Evolutionary conservation across 441 rosid genomes (phyloP).

Genomic region (Pelargonium australe): DNA sequence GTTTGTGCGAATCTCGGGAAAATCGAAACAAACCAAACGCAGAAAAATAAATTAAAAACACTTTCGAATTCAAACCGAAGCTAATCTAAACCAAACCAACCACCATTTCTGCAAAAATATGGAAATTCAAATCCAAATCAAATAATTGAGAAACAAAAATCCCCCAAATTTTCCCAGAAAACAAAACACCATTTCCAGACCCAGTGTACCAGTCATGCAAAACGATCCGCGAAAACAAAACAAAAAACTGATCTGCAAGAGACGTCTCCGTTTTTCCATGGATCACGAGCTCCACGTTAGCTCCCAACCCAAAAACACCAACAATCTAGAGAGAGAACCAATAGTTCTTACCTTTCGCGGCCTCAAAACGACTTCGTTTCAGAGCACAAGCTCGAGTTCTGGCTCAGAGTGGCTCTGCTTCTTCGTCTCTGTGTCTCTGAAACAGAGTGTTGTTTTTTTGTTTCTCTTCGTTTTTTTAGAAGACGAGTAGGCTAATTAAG

Average conservation of each 20-base stretch:
- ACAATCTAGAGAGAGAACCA: constrained; percentile 1
- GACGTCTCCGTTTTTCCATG: neutral
- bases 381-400: neutral
- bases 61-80: too few relatives aligned
- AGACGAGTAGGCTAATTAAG: too few relatives aligned
- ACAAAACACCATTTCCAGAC: neutral
- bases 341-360: neutral
- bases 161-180: too few relatives aligned
- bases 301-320: too few relatives aligned
- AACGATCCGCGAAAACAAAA: neutral
- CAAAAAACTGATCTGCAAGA: neutral
- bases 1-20: constrained; percentile 12
- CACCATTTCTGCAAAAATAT: constrained; percentile 15
- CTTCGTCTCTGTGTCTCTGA: too few relatives aligned
- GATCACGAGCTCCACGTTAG: neutral
- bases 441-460: too few relatives aligned
- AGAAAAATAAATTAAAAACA: constrained; percentile 8
- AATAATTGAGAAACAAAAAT: too few relatives aligned
- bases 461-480: too few relatives aligned
- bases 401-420: too few relatives aligned
- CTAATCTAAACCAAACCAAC: neutral
- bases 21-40: neutral
- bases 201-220: neutral
- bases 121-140: constrained; percentile 5
- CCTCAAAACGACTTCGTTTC: neutral